These are phyloP conservation scores for Suillus paluster DNA, from an alignment of 768 basidiomycete genomes.

Conservation along the genomic window DNA sequence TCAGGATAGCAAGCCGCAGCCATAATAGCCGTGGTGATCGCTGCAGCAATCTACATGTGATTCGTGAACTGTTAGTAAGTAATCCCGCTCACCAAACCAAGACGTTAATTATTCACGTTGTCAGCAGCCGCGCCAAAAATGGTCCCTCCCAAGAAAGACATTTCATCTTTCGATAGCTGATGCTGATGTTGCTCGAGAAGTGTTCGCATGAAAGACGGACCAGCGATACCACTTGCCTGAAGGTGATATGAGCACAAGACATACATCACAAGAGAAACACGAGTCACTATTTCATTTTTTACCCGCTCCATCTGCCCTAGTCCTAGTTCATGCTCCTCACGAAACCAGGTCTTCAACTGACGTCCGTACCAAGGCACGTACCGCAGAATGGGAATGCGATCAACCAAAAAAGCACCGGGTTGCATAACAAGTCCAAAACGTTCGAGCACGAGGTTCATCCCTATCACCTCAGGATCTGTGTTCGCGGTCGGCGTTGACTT, in stretches of 20 bases:
- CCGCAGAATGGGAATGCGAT: slow-evolving; percentile 30
- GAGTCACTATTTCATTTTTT: slow-evolving; percentile 42
- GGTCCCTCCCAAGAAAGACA: slow-evolving; percentile 57
- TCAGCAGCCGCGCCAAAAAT: slow-evolving; percentile 65
- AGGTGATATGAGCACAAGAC: neutral
- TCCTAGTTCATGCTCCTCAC: slow-evolving; percentile 53
- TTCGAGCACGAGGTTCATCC: slow-evolving; percentile 22
- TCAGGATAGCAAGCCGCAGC: slow-evolving; percentile 59
- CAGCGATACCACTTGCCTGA: slow-evolving; percentile 13
- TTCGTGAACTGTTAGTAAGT: too few species aligned
- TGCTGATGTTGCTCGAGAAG: slow-evolving; percentile 53
- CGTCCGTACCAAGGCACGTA: slow-evolving; percentile 62
- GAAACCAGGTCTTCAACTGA: slow-evolving; percentile 54
- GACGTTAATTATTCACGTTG: slow-evolving; percentile 32
- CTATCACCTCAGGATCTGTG: slow-evolving; percentile 17
- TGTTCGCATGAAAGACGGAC: slow-evolving; percentile 49
- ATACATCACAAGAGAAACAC: neutral
- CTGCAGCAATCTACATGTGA: slow-evolving; percentile 45
- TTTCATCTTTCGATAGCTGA: slow-evolving; percentile 52
- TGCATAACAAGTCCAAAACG: slow-evolving; percentile 28
- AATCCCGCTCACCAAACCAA: neutral
- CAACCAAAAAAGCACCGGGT: slow-evolving; percentile 33
- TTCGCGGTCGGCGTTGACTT: slow-evolving; percentile 52
- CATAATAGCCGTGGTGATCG: slow-evolving; percentile 54
- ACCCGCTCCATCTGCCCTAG: slow-evolving; percentile 49